A percentile compares a stretch with the other conserved stretches of the same genome.
Evolutionary conservation across 176 grass and related monocot genomes (phyloP).

Genomic region (Lolium perenne): DNA sequence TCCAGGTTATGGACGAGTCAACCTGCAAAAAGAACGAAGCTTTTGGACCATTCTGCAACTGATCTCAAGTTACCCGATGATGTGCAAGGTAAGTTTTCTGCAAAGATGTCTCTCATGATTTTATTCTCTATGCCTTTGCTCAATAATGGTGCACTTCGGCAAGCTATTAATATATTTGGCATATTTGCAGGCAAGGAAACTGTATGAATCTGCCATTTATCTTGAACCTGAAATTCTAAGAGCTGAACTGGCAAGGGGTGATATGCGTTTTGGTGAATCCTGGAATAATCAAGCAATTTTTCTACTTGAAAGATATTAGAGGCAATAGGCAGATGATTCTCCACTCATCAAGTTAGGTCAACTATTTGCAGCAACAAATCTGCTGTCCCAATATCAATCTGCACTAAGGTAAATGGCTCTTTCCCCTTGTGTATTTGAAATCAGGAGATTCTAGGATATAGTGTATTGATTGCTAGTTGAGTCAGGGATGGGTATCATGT

Average conservation of each 20-base stretch:
- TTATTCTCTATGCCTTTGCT: neutral
- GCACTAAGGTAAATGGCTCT: slow-evolving; percentile 65
- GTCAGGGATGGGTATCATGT: neutral
- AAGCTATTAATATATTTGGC: neutral
- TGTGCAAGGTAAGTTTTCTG: neutral
- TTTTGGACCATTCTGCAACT: neutral
- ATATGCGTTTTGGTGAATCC: slow-evolving; percentile 41
- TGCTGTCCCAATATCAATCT: slow-evolving; percentile 57
- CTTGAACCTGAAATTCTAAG: slow-evolving; percentile 70
- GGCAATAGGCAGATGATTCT: neutral
- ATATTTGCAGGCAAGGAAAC: slow-evolving; percentile 73
- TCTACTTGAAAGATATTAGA: slow-evolving; percentile 50
- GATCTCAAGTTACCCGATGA: neutral
- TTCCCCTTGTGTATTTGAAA: neutral
- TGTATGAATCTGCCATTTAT: slow-evolving; percentile 85
- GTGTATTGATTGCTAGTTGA: neutral
- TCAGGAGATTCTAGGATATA: neutral
- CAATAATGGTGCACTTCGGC: neutral
- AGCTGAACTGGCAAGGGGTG: slow-evolving; percentile 39
- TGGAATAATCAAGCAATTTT: slow-evolving; percentile 69
- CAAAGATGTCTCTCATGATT: neutral
- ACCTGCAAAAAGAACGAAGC: neutral
- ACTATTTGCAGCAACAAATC: neutral
- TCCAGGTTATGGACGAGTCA: neutral
- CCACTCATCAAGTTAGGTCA: too few relatives aligned